Percentiles rank a stretch among this genome's conserved stretches.
These are phyloP conservation scores for Cyclospora cayetanensis DNA, from an alignment of 169 alveolate genomes.

Conservation along the genomic window DNA sequence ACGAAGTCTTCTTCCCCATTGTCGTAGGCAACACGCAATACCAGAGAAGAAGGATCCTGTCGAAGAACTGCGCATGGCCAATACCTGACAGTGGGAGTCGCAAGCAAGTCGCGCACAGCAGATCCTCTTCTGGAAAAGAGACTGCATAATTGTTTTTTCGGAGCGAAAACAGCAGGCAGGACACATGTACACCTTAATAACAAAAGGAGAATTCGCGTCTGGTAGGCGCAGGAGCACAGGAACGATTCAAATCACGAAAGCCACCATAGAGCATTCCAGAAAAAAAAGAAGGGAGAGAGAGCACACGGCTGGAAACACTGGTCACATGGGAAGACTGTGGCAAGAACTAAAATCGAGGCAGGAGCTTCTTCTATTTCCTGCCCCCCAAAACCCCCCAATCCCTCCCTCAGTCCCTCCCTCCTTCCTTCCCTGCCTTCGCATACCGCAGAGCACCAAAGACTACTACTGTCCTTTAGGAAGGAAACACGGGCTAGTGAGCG, in stretches of 20 bases:
- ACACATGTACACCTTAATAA: background rate
- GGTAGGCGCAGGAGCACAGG: background rate
- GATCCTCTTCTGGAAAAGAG: background rate
- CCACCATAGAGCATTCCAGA: background rate
- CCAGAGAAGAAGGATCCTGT: slow-evolving; percentile 26
- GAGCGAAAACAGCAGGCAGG: background rate
- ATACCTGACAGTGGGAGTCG: slow-evolving; percentile 20
- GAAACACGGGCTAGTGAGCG: no score
- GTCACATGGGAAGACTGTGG: background rate
- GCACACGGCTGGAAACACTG: background rate
- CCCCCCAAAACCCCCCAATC: no score
- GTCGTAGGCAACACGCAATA: slow-evolving; percentile 27
- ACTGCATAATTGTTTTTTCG: no score
- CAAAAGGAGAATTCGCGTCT: background rate
- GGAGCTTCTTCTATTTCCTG: no score
- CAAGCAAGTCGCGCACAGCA: background rate
- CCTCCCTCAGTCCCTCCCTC: no score
- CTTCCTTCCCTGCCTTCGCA: no score
- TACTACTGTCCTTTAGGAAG: no score
- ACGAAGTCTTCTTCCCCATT: slow-evolving; percentile 45
- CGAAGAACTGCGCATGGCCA: slow-evolving; percentile 40
- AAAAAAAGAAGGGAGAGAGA: background rate
- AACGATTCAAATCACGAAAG: background rate
- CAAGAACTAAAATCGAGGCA: no score
- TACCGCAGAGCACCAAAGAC: background rate